Base-by-base conservation (phyloP, 768 basidiomycete genomes). In the Tylopilus intermedius region DNA sequence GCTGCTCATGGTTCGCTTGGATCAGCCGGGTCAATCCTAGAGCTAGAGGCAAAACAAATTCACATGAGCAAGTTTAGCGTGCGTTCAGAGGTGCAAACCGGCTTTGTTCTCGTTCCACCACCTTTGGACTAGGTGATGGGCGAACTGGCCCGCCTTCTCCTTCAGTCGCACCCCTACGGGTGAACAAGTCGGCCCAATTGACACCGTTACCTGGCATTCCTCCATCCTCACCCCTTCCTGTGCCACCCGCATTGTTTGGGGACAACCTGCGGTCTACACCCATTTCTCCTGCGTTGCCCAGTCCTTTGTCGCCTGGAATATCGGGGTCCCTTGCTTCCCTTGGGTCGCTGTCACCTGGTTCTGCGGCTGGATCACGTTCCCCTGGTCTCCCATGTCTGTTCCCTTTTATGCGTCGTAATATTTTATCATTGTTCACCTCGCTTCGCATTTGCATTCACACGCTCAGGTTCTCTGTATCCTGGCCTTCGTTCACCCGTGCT, bases 111-210 rank as follows among this genome's bases (percentile, higher is more conserved):
- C 24, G 60, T 52, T 21, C 62, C 64, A 4, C 58, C 65, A 1
- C 65, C 65, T 8, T 37, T 67, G 56, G 29, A 18, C 49, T 67
- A 2, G 63, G 63, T 14, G 41, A 47, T 15, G 15, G 37, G 10
- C 49, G 32, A 13, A 54, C 29, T 24, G 37, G 39, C 6, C 1
- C 44, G 18, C 37, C 45, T 1, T 54, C 62, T 1, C 46, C 66
- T 0, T 27, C 32, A 0, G 56, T 68, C 3, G 64, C 67, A 7
- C 67, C 67, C 0, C 45, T 69, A 0, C 60, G 67, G 10, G 32
- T 69, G 22, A 52, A 50, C 46, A 69, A 71, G 56, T 57, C 61
- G 1, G 65, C 67, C 13, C 58, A 55, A n/a, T 43, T 56, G 22
- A 30, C 62, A 2, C 54, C 58, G 3, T 66, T 58, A 7, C 50